Conservation (phyloP, 1,284 basidiomycete species). For the Microbotryum violaceum region DNA sequence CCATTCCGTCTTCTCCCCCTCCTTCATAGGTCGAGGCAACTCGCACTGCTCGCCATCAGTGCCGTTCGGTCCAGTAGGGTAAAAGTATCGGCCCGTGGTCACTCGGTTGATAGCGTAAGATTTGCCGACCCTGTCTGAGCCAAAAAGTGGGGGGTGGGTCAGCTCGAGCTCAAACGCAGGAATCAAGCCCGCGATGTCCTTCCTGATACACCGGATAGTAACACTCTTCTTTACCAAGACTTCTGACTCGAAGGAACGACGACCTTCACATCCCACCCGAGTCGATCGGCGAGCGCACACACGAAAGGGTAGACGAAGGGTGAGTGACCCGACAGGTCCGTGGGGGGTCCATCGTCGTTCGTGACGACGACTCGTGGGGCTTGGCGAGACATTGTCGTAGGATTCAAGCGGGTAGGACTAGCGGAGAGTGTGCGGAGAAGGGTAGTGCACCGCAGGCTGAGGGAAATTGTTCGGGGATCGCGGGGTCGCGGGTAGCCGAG, state of each 20-base stretch:
- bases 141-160: not conserved
- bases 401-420: not conserved
- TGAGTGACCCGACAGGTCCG: constrained; percentile 56
- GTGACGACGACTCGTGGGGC: constrained; percentile 25
- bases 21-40: constrained; percentile 57
- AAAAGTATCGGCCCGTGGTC: constrained; percentile 68
- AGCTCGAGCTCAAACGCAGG: no score
- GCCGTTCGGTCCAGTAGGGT: constrained; percentile 57
- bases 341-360: constrained; percentile 75
- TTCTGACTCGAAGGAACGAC: constrained; percentile 81
- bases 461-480: no score
- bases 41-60: constrained; percentile 56
- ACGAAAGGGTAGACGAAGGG: constrained; percentile 79
- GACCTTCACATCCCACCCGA: constrained; percentile 79
- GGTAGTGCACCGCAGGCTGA: no score
- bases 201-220: not conserved
- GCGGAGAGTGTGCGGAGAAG: not conserved
- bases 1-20: constrained; percentile 63
- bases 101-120: constrained; percentile 54
- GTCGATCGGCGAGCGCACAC: constrained; percentile 52
- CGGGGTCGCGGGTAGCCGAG: not conserved
- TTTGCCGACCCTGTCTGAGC: not conserved
- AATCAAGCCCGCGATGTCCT: not conserved
- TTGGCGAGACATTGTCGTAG: not conserved
- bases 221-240: constrained; percentile 53